Percentiles rank a stretch among this genome's conserved stretches.
phyloP scores from a whole-genome alignment of 2,329 filamentous ascomycete genomes.

The Aspergillus arachidicola region DNA sequence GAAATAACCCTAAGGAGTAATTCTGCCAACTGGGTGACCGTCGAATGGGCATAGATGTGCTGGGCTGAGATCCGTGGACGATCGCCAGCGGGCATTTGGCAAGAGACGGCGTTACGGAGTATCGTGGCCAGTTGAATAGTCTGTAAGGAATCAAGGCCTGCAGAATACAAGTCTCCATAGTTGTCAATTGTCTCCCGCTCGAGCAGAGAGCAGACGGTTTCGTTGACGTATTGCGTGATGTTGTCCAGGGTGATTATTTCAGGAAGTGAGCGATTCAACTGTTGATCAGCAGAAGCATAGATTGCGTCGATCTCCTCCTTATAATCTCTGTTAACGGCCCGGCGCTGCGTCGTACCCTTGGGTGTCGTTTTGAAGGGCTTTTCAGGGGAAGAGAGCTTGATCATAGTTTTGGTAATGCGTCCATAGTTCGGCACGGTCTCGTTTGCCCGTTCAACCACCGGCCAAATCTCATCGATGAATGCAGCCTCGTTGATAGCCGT shows the following conservation, averaged over 20 bases:
- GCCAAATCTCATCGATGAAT: slow-evolving; percentile 49
- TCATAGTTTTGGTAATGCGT: slow-evolving; percentile 44
- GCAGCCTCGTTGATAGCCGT: slow-evolving; percentile 4
- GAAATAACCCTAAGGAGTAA: background rate
- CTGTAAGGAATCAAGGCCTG: slow-evolving; percentile 33
- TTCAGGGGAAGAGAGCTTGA: slow-evolving; percentile 42
- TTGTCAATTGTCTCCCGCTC: slow-evolving; percentile 14
- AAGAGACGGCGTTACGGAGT: slow-evolving; percentile 10
- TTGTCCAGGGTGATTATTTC: slow-evolving; percentile 11
- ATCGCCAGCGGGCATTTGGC: background rate
- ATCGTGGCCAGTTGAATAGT: slow-evolving; percentile 25
- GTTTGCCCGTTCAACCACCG: slow-evolving; percentile 47
- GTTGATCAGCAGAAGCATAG: slow-evolving; percentile 32
- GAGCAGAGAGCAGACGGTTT: slow-evolving; percentile 15
- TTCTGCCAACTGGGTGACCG: background rate
- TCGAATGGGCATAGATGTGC: slow-evolving; percentile 11
- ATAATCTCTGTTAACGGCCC: slow-evolving; percentile 12
- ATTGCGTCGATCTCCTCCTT: slow-evolving; percentile 14
- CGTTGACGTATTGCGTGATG: slow-evolving; percentile 13
- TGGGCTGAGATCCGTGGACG: slow-evolving; percentile 1
- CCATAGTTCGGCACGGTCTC: slow-evolving; percentile 40
- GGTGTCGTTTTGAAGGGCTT: slow-evolving; percentile 49
- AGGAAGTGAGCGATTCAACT: background rate
- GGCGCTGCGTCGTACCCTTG: slow-evolving; percentile 37
- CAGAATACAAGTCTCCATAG: slow-evolving; percentile 23